A percentile compares a stretch with the other conserved stretches of the same genome.
Evolutionary conservation across 1,139 yeast species (phyloP).

Genomic region (Zygotorulaspora mrakii): DNA sequence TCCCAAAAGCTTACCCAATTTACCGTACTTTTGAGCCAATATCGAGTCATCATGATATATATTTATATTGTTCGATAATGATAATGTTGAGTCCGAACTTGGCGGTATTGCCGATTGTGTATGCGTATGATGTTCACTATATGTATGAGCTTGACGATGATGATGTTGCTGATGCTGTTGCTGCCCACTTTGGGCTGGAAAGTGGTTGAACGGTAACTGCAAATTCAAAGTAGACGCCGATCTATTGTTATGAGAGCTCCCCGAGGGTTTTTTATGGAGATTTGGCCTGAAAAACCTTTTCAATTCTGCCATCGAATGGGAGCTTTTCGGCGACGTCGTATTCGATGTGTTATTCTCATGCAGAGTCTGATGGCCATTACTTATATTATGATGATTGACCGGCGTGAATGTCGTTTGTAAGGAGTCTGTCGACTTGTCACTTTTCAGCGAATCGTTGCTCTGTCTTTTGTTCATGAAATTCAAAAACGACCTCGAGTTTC

Average conservation of each 20-base stretch:
- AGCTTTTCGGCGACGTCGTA: constrained; percentile 28
- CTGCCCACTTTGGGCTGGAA: constrained; percentile 1
- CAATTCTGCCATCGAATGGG: constrained; percentile 70
- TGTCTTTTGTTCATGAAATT: constrained; percentile 30
- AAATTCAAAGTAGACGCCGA: constrained; percentile 14
- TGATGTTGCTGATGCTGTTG: constrained; percentile 10
- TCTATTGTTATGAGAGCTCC: constrained; percentile 24
- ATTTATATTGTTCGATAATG: constrained; percentile 36
- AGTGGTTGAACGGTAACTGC: constrained; percentile 8
- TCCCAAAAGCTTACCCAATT: constrained; percentile 84
- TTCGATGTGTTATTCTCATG: constrained; percentile 9
- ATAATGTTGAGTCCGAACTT: constrained; percentile 35
- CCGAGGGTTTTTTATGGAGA: constrained; percentile 23
- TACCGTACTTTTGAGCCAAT: constrained; percentile 79
- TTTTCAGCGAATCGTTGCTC: constrained; percentile 29
- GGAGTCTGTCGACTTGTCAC: constrained; percentile 29
- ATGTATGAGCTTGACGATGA: constrained; percentile 15
- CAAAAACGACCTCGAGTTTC: constrained; percentile 28
- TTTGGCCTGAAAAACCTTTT: constrained; percentile 57
- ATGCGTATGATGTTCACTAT: constrained; percentile 30
- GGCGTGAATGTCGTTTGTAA: constrained; percentile 14
- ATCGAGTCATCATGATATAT: constrained; percentile 58
- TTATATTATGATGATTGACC: constrained; percentile 9
- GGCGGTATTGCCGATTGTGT: constrained; percentile 39
- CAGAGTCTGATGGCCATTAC: constrained; percentile 7